These are phyloP conservation scores for Puccinia sorghi DNA, from an alignment of 1,284 basidiomycete species.

Conservation along the genomic window DNA sequence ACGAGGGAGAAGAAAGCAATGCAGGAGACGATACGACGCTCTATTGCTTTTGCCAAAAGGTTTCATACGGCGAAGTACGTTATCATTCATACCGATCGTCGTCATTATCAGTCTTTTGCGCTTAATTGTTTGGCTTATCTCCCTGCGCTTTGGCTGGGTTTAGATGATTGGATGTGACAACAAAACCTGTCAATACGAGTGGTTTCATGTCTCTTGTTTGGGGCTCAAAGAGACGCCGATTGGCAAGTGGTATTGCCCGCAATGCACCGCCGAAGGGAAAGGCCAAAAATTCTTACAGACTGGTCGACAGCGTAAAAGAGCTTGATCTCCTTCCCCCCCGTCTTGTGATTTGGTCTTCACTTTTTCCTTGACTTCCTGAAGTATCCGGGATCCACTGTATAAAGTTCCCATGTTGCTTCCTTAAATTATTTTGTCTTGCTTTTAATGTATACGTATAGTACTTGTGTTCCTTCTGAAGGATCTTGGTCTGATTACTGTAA, in stretches of 20 bases:
- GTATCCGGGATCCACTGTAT: too few relatives aligned
- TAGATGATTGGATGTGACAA: constrained; percentile 51
- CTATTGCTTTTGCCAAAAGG: constrained; percentile 48
- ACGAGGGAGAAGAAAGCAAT: constrained; percentile 23
- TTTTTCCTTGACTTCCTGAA: too few relatives aligned
- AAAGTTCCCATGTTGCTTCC: too few relatives aligned
- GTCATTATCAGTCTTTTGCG: not conserved
- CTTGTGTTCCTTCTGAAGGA: too few relatives aligned
- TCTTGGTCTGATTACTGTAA: too few relatives aligned
- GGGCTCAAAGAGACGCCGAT: constrained; percentile 45
- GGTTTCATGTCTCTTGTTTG: constrained; percentile 46
- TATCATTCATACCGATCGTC: not conserved
- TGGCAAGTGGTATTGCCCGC: constrained; percentile 45
- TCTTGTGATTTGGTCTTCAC: too few relatives aligned
- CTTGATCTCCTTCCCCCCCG: not conserved
- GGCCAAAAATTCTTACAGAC: constrained; percentile 35
- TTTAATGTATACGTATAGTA: too few relatives aligned
- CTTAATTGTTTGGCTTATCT: not conserved
- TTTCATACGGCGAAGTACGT: constrained; percentile 45
- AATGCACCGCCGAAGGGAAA: constrained; percentile 34
- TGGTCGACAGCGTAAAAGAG: constrained; percentile 33
- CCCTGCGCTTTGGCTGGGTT: not conserved
- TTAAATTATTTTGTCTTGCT: too few relatives aligned
- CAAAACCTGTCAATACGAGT: constrained; percentile 48
- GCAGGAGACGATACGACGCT: constrained; percentile 36